Evolutionary conservation across 495 filamentous ascomycete species (phyloP), one percentile per base, ranked within the genome.

Genomic region (Lindgomyces ingoldianus): DNA sequence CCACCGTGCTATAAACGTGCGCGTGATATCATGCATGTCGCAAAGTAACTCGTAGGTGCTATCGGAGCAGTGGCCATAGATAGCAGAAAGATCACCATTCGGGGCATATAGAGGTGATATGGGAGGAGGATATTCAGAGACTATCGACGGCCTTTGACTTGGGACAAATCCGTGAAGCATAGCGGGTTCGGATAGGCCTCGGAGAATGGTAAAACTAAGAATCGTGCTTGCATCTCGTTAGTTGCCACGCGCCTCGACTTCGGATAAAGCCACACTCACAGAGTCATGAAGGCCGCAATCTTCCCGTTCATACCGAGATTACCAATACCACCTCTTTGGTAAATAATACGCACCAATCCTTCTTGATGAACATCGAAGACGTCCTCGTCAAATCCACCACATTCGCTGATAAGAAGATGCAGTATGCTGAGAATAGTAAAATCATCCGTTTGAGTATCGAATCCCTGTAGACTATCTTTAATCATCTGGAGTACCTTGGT

Each of bases 11-110:
- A 64, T 47, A 36, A 68, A 68, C 21, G 59, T 59, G 10, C 36
- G 65, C 19, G 66, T 69, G 10, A 69, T 60, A 8, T 69, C 33
- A 25, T 64, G 42, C 66, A 69, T 69, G 49, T 69, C 61, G 55
- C 25, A 55, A 24, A 69, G 22, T 18, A 69, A 64, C 19, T 59
- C 54, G 33, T 69, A 69, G 1, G 60, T 61, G 2, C 14, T 18
- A 24, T 64, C 55, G 4, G 66, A 60, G 51, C 66, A 69, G 19
- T 18, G 21, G 14, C 60, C 60, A 29, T 55, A 64, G 19, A 64
- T 11, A 26, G 9, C 16, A 4, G 61, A 64, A 1, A 69, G 12
- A 26, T 64, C 60, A 16, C 61, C 61, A 26, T 29, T n/a, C 14
- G 61, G 55, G 1, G 57, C 41, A 47, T 64, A 65, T 9, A 69